Evolutionary conservation across 2,329 filamentous ascomycete species (phyloP).

Genomic region (Pseudogymnoascus sp.): DNA sequence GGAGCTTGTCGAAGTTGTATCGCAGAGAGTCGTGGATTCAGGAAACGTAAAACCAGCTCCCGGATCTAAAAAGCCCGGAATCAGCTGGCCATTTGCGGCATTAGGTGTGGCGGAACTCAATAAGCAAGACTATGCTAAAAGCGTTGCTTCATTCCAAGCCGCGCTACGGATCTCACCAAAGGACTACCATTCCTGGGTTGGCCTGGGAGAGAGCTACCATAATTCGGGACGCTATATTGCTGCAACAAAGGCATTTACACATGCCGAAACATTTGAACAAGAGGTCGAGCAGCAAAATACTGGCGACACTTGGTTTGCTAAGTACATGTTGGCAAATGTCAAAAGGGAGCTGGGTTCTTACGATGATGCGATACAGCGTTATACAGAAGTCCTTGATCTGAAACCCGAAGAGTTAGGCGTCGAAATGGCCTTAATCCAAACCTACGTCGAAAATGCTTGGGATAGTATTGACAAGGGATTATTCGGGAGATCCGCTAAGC

Average conservation of each 20-base stretch:
- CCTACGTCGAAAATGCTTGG: slow-evolving; percentile 72
- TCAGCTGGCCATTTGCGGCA: slow-evolving; percentile 93
- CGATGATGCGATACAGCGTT: slow-evolving; percentile 70
- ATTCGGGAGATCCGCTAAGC: slow-evolving; percentile 71
- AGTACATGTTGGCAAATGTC: slow-evolving; percentile 94
- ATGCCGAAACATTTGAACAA: slow-evolving; percentile 69
- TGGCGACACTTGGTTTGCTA: slow-evolving; percentile 84
- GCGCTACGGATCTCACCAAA: slow-evolving; percentile 73
- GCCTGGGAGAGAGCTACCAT: slow-evolving; percentile 94
- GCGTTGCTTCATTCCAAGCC: slow-evolving; percentile 84
- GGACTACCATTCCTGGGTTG: slow-evolving; percentile 94
- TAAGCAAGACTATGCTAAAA: slow-evolving; percentile 80
- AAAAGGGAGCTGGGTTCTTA: slow-evolving; percentile 87
- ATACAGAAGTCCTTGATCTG: slow-evolving; percentile 60
- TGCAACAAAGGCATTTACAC: slow-evolving; percentile 82
- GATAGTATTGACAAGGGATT: slow-evolving; percentile 71
- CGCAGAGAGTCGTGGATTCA: slow-evolving; percentile 86
- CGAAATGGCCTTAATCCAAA: slow-evolving; percentile 77
- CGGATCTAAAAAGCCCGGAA: slow-evolving; percentile 83
- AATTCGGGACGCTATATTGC: slow-evolving; percentile 88
- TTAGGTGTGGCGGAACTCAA: slow-evolving; percentile 91
- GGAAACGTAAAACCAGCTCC: slow-evolving; percentile 84
- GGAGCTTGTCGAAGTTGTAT: slow-evolving; percentile 90
- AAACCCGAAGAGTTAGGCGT: slow-evolving; percentile 76
- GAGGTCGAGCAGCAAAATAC: slow-evolving; percentile 43